Percentiles rank a stretch among this genome's conserved stretches.
Evolutionary conservation across 2,329 filamentous ascomycete species (phyloP).

Genomic region (Pseudonectria foliicola): DNA sequence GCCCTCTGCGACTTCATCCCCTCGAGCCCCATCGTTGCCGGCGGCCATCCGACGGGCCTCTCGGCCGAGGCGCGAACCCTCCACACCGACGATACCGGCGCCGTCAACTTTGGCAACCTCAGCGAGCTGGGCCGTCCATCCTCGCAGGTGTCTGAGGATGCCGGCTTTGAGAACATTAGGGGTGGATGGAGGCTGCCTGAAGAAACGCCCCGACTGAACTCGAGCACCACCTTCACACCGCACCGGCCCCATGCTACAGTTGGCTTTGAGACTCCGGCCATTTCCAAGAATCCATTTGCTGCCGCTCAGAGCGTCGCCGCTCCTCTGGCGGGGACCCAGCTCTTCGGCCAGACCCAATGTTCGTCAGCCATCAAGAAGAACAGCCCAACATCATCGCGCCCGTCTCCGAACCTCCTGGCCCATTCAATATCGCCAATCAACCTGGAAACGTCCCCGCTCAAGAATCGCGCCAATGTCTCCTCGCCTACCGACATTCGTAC

Average conservation of each 20-base stretch:
- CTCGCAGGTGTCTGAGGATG: conserved; percentile 36
- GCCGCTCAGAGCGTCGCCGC: conserved; percentile 26
- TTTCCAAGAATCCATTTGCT: conserved; percentile 42
- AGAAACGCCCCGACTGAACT: conserved; percentile 27
- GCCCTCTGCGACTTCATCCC: conserved; percentile 28
- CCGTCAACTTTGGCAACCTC: conserved; percentile 37
- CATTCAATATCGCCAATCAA: conserved; percentile 41
- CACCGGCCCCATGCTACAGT: conserved; percentile 16
- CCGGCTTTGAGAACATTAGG: conserved; percentile 30
- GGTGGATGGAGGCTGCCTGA: conserved; percentile 32
- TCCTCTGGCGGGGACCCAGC: conserved; percentile 37
- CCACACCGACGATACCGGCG: conserved; percentile 42
- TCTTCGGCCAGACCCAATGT: conserved; percentile 48
- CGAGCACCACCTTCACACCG: conserved; percentile 25
- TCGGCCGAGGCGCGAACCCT: conserved; percentile 30
- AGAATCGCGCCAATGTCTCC: conserved; percentile 40
- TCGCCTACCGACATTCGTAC: conserved; percentile 35
- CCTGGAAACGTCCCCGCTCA: conserved; percentile 41
- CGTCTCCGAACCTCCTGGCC: conserved; percentile 43
- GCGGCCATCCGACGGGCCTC: conserved; percentile 20
- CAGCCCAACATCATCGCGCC: conserved; percentile 52
- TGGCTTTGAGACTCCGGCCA: conserved; percentile 43
- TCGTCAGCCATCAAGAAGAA: conserved; percentile 44
- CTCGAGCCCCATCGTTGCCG: conserved; percentile 21
- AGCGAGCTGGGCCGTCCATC: conserved; percentile 29